Percentiles rank a stretch among this genome's conserved stretches.
These are phyloP conservation scores for Paspalum notatum DNA, from an alignment of 176 grass and related monocot species.

Conservation along the genomic window DNA sequence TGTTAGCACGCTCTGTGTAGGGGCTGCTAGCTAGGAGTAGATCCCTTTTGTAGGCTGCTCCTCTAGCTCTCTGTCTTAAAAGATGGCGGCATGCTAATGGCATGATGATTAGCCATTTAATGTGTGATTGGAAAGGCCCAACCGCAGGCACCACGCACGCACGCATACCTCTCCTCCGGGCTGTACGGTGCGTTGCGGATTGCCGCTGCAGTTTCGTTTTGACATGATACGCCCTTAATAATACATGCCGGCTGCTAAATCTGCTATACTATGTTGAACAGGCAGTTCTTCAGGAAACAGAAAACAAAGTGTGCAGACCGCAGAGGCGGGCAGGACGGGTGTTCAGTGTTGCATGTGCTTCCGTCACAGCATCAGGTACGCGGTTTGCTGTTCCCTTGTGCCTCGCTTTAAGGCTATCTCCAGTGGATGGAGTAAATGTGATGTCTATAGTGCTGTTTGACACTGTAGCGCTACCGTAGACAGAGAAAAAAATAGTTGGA, in stretches of 20 bases:
- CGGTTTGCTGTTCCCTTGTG: not conserved
- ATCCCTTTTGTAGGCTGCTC: constrained; percentile 39
- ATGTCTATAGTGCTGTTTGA: no score
- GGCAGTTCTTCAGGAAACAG: constrained; percentile 20
- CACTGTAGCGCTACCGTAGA: no score
- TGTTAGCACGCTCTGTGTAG: constrained; percentile 47
- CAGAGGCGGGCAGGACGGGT: no score
- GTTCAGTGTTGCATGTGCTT: not conserved
- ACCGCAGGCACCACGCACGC: constrained; percentile 9
- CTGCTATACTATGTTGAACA: constrained; percentile 2
- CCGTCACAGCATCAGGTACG: not conserved
- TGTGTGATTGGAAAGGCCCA: constrained; percentile 48
- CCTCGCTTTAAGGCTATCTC: no score
- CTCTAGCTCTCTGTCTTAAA: constrained; percentile 17
- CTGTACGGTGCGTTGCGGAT: not conserved
- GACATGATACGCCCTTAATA: not conserved
- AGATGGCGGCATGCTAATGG: constrained; percentile 43
- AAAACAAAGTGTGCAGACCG: no score
- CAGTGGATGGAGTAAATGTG: no score
- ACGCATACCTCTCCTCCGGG: constrained; percentile 15
- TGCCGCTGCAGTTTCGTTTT: not conserved
- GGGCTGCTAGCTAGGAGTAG: constrained; percentile 26
- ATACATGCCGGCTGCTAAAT: not conserved
- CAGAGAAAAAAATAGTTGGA: no score
- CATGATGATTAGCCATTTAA: constrained; percentile 47